Evolutionary conservation across 2,329 filamentous ascomycete species (phyloP).

Genomic region (Claviceps maximensis): DNA sequence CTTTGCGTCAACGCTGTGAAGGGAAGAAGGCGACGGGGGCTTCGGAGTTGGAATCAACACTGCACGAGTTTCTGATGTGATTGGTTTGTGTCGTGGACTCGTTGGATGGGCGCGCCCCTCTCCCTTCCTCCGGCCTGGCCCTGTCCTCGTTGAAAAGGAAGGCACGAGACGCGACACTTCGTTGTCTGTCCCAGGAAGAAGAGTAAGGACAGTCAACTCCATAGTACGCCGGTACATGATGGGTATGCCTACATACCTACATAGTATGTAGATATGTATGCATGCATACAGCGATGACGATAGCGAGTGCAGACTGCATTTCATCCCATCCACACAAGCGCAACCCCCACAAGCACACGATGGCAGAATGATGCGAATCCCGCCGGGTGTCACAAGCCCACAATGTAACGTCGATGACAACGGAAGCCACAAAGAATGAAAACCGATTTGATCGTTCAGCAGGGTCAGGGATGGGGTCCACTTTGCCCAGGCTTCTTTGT

Average conservation of each 20-base stretch:
- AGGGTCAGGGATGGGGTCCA: neutral
- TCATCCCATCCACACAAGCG: too few relatives aligned
- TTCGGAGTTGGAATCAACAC: neutral
- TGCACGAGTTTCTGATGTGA: neutral
- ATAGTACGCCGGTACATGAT: too few relatives aligned
- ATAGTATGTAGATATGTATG: too few relatives aligned
- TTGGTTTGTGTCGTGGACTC: neutral
- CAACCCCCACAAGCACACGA: neutral
- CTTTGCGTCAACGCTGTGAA: too few relatives aligned
- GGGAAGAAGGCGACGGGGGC: neutral
- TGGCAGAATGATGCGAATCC: neutral
- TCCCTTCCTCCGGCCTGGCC: too few relatives aligned
- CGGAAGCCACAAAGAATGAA: neutral
- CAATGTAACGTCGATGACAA: neutral
- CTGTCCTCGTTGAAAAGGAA: neutral
- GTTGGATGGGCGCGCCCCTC: neutral
- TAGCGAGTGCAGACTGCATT: neutral
- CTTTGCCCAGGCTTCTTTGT: neutral
- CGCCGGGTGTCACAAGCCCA: neutral
- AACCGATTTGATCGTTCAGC: neutral
- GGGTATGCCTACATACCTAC: too few relatives aligned
- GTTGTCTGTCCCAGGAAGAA: too few relatives aligned
- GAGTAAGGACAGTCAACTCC: too few relatives aligned
- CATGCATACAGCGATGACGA: too few relatives aligned
- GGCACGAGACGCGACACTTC: too few relatives aligned